A percentile compares a stretch with the other conserved stretches of the same genome.
Evolutionary conservation across 352 stramenopile genomes (phyloP).

Genomic region (Globisporangium viniferum): DNA sequence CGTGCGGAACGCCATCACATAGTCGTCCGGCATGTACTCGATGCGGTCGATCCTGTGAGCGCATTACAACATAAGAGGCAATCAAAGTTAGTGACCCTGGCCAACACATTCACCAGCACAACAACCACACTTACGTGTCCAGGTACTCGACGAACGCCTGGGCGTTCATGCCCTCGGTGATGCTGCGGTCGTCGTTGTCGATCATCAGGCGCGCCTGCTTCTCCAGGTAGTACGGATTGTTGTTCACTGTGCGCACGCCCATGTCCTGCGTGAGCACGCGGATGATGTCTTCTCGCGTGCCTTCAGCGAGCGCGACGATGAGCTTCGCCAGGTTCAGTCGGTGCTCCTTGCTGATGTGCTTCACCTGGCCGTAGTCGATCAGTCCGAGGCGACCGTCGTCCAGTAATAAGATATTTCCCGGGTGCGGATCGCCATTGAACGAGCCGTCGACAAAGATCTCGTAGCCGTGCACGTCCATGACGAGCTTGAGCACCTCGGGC

Average conservation of each 20-base stretch:
- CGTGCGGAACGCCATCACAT: slow-evolving; percentile 85
- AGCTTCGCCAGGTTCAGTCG: slow-evolving; percentile 74
- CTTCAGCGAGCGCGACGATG: slow-evolving; percentile 79
- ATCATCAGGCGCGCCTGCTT: slow-evolving; percentile 84
- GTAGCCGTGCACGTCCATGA: slow-evolving; percentile 90
- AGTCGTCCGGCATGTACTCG: slow-evolving; percentile 80
- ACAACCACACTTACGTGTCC: slow-evolving; percentile 50
- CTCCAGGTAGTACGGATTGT: slow-evolving; percentile 80
- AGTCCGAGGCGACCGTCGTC: slow-evolving; percentile 86
- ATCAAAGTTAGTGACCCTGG: neutral
- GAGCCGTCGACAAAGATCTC: slow-evolving; percentile 92
- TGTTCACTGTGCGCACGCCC: slow-evolving; percentile 69
- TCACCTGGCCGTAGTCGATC: slow-evolving; percentile 92
- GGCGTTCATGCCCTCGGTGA: slow-evolving; percentile 83
- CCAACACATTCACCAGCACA: neutral
- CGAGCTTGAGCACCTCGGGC: slow-evolving; percentile 75
- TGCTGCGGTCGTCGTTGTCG: slow-evolving; percentile 76
- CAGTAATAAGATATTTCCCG: slow-evolving; percentile 90
- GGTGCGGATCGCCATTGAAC: slow-evolving; percentile 91
- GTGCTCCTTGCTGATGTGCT: slow-evolving; percentile 71
- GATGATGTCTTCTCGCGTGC: slow-evolving; percentile 73
- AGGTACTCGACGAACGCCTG: slow-evolving; percentile 85
- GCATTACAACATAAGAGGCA: neutral
- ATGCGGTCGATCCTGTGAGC: slow-evolving; percentile 68
- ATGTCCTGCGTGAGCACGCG: slow-evolving; percentile 73